Percentiles rank a stretch among this genome's conserved stretches.
Evolutionary conservation across 257 asterid genomes (phyloP).

Genomic region (Solanum dulcamara): DNA sequence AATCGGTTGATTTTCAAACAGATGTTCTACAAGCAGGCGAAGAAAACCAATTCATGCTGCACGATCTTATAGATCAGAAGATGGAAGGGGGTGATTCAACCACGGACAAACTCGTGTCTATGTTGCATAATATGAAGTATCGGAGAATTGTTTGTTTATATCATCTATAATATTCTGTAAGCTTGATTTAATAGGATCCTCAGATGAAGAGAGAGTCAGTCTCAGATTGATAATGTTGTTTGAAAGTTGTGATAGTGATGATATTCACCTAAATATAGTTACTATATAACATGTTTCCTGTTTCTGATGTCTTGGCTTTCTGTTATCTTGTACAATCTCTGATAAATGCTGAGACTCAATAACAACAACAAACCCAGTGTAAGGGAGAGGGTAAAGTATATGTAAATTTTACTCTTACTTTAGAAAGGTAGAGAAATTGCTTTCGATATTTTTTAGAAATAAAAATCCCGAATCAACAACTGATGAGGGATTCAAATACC

Average conservation of each 20-base stretch:
- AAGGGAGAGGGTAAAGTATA: no score
- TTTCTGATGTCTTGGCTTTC: background rate
- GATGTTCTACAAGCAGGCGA: slow-evolving; percentile 91
- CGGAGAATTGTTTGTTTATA: slow-evolving; percentile 17
- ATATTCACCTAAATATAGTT: background rate
- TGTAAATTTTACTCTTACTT: no score
- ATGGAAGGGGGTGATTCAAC: background rate
- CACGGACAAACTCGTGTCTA: background rate
- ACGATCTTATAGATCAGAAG: slow-evolving; percentile 40
- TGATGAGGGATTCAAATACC: background rate
- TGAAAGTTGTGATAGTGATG: background rate
- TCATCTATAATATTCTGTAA: slow-evolving; percentile 3
- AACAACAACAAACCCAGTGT: no score
- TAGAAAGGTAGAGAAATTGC: no score
- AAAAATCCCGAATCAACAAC: background rate
- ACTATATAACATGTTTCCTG: background rate
- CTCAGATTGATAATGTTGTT: background rate
- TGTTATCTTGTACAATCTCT: background rate
- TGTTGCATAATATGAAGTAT: background rate
- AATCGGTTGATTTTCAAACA: slow-evolving; percentile 16
- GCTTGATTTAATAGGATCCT: background rate
- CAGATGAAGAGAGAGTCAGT: background rate
- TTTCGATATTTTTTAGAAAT: no score
- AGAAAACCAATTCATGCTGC: slow-evolving; percentile 86
- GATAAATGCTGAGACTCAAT: background rate